phyloP scores from a whole-genome alignment of 2,329 filamentous ascomycete species.

The Ceratocystis albifundus region DNA sequence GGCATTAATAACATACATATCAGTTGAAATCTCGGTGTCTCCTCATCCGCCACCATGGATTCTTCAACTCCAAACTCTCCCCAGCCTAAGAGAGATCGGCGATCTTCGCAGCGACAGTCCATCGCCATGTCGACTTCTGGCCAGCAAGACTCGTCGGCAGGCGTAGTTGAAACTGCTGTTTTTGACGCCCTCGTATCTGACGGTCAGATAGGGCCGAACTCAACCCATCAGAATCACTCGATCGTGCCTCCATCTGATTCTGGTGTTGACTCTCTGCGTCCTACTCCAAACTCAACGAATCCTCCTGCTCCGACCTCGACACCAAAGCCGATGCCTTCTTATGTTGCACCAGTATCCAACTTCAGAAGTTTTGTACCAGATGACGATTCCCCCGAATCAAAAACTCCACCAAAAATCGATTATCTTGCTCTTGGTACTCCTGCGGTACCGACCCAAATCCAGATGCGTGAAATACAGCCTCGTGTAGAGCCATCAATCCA shows the following conservation, averaged over 20 bases:
- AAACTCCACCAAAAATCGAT: constrained; percentile 18
- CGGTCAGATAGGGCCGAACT: constrained; percentile 11
- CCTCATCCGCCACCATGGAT: neutral
- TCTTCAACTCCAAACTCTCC: neutral
- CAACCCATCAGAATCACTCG: constrained; percentile 5
- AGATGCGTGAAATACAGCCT: neutral
- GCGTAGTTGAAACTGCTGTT: constrained; percentile 14
- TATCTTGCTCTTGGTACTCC: constrained; percentile 15
- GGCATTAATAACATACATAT: neutral
- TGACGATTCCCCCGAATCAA: constrained; percentile 14
- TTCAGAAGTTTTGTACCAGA: constrained; percentile 2
- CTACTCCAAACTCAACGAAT: neutral
- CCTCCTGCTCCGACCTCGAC: neutral
- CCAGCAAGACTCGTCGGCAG: constrained; percentile 10
- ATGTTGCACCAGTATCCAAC: neutral
- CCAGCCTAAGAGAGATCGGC: constrained; percentile 5
- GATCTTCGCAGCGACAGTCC: constrained; percentile 19
- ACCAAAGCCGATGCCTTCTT: neutral
- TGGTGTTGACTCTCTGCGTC: neutral
- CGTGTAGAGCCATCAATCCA: constrained; percentile 2
- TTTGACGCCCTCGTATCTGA: constrained; percentile 23
- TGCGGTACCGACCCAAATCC: neutral
- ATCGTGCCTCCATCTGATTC: neutral
- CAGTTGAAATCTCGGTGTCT: neutral
- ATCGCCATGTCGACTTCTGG: constrained; percentile 12